These are phyloP conservation scores for Rubia balearica DNA, from an alignment of 305 asterid species.

Conservation along the genomic window DNA sequence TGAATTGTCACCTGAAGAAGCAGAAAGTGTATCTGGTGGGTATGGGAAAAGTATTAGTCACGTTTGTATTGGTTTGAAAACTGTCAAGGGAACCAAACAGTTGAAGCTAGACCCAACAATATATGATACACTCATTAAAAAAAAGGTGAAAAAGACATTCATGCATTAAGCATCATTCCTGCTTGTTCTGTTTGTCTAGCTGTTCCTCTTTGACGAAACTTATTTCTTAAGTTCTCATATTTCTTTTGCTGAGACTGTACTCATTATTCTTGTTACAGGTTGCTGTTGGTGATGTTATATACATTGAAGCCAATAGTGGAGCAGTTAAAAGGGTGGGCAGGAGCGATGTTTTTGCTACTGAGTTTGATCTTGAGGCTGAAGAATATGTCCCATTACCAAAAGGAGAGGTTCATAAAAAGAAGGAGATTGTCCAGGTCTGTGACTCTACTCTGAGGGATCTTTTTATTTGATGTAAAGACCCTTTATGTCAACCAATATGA, in stretches of 20 bases:
- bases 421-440: constrained; percentile 90
- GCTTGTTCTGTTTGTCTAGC: neutral
- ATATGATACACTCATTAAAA: too few relatives aligned
- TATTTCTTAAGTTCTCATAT: neutral
- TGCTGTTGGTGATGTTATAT: constrained; percentile 95
- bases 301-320: constrained; percentile 86
- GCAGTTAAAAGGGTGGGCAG: constrained; percentile 97
- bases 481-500: neutral
- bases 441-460: neutral
- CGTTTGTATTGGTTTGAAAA: constrained; percentile 85
- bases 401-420: constrained; percentile 98
- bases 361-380: constrained; percentile 95
- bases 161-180: neutral
- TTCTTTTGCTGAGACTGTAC: neutral
- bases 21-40: constrained; percentile 87
- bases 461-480: neutral
- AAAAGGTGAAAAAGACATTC: too few relatives aligned
- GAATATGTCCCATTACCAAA: constrained; percentile 97
- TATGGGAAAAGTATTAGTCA: constrained; percentile 89
- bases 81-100: constrained; percentile 49
- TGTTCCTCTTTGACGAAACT: neutral
- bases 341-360: constrained; percentile 94
- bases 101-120: too few relatives aligned
- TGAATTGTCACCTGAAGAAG: constrained; percentile 92
- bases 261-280: constrained; percentile 39